phyloP scores from a whole-genome alignment of 805 yeast genomes.

The Blastobotrys chiropterorum region DNA sequence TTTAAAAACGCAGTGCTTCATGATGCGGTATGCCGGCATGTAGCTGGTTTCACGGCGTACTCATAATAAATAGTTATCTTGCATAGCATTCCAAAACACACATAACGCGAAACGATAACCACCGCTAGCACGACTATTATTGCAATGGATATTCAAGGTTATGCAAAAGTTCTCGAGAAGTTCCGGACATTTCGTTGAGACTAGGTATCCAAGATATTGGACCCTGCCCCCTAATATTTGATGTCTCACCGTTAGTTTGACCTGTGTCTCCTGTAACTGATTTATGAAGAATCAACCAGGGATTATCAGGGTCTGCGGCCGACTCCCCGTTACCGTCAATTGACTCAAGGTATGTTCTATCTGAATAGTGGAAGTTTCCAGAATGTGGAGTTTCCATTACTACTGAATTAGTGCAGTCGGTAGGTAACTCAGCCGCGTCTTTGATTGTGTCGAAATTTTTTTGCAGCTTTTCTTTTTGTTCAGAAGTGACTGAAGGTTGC shows the following conservation, averaged over 20 bases:
- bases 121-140: neutral
- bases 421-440: neutral
- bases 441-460: slow-evolving; percentile 27
- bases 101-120: neutral
- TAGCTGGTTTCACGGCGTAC: too few species aligned
- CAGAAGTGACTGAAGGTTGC: slow-evolving; percentile 4
- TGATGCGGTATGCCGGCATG: too few species aligned
- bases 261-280: neutral
- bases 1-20: too few species aligned
- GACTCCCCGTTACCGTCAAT: too few species aligned
- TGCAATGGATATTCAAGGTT: neutral
- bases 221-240: neutral
- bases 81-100: too few species aligned
- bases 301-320: neutral
- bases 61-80: too few species aligned
- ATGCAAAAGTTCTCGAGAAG: neutral
- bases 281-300: neutral
- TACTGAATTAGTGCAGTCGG: too few species aligned
- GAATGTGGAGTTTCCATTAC: too few species aligned
- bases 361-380: too few species aligned
- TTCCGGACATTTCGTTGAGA: neutral
- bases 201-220: neutral
- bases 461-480: slow-evolving; percentile 8
- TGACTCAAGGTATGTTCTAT: too few species aligned
- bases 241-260: neutral